Evolutionary conservation across 352 stramenopile genomes (phyloP).

Genomic region (Phytophthora tubulina): DNA sequence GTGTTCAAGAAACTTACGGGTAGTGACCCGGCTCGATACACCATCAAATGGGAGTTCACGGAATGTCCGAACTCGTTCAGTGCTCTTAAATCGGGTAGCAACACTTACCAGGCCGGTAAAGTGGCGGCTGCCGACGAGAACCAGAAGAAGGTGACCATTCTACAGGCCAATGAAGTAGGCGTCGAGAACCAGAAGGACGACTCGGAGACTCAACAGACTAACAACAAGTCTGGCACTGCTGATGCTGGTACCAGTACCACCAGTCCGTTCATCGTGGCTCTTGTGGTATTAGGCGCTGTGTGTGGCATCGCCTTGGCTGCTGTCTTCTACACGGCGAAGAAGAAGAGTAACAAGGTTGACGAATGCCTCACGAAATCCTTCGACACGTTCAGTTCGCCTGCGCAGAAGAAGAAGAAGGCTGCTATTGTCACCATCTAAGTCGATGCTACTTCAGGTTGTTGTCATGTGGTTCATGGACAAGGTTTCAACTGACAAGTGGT

Average conservation of each 20-base stretch:
- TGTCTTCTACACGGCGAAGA: constrained; percentile 30
- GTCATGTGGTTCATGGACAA: constrained; percentile 8
- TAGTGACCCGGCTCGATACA: constrained; percentile 27
- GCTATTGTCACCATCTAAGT: constrained; percentile 50
- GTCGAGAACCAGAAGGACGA: constrained; percentile 36
- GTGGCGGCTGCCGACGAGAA: constrained; percentile 21
- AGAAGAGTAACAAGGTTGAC: constrained; percentile 28
- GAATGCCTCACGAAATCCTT: constrained; percentile 31
- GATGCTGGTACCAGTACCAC: constrained; percentile 6
- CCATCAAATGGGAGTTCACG: constrained; percentile 57
- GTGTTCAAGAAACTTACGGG: constrained; percentile 58
- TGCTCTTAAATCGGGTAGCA: constrained; percentile 10
- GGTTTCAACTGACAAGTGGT: constrained; percentile 5
- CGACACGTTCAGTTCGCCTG: constrained; percentile 42
- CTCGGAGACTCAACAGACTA: constrained; percentile 26
- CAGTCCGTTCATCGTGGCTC: constrained; percentile 33
- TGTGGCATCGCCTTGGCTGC: constrained; percentile 32
- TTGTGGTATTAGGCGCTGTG: constrained; percentile 29
- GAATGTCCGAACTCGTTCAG: constrained; percentile 44
- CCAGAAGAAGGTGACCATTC: constrained; percentile 36
- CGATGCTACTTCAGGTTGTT: not conserved
- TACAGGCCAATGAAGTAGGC: constrained; percentile 39
- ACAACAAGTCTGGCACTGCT: constrained; percentile 20
- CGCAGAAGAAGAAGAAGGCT: constrained; percentile 40
- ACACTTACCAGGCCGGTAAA: constrained; percentile 36